These are phyloP conservation scores for Chrysanthemum lavandulifolium DNA, from an alignment of 129 eudicot genomes.

Conservation along the genomic window DNA sequence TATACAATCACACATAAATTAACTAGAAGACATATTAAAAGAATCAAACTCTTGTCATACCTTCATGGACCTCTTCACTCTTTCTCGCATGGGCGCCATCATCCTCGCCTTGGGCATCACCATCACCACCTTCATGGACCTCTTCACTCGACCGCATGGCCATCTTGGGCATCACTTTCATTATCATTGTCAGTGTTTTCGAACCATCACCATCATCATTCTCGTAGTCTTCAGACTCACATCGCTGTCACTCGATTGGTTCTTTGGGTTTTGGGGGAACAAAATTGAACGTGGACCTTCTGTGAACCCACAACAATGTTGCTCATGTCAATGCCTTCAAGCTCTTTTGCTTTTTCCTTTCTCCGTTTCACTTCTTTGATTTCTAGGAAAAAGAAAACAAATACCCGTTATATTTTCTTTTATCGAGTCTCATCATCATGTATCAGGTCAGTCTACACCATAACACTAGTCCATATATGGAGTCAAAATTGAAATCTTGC, in stretches of 20 bases:
- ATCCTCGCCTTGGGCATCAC: not conserved
- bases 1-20: no score
- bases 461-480: not conserved
- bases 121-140: slow-evolving; percentile 29
- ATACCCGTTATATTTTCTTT: not conserved
- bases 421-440: not conserved
- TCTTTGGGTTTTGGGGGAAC: slow-evolving; percentile 58
- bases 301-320: slow-evolving; percentile 74
- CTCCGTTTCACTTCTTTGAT: slow-evolving; percentile 82
- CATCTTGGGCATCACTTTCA: slow-evolving; percentile 25
- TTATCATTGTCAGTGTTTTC: slow-evolving; percentile 34
- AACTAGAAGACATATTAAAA: not conserved
- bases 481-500: not conserved
- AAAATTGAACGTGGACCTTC: slow-evolving; percentile 64
- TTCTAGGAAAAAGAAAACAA: slow-evolving; percentile 40
- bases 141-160: not conserved
- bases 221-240: slow-evolving; percentile 44
- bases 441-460: not conserved
- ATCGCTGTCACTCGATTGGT: slow-evolving; percentile 35
- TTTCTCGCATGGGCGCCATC: not conserved
- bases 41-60: slow-evolving; percentile 20
- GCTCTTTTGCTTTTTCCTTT: slow-evolving; percentile 90
- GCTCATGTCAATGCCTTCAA: slow-evolving; percentile 93
- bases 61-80: slow-evolving; percentile 48
- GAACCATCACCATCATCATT: slow-evolving; percentile 40